These are phyloP conservation scores for Calycina marina DNA, from an alignment of 2,329 filamentous ascomycete genomes.

Conservation along the genomic window DNA sequence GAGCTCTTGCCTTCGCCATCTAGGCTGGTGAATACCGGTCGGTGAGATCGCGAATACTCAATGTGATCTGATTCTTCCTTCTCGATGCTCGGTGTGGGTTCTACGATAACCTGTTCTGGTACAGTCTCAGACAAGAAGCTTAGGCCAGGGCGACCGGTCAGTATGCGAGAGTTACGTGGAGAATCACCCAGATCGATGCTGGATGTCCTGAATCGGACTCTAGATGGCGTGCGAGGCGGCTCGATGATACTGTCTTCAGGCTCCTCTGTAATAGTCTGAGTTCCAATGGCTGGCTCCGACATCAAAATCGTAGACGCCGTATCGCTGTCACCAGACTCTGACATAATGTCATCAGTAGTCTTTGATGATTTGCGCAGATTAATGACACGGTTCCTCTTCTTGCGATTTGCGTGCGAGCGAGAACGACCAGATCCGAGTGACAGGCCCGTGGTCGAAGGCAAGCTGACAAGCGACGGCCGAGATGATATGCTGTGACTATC, in stretches of 20 bases:
- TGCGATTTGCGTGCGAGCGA: constrained; percentile 49
- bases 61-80: constrained; percentile 7
- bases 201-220: constrained; percentile 21
- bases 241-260: constrained; percentile 39
- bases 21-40: constrained; percentile 8
- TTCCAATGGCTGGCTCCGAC: constrained; percentile 43
- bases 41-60: constrained; percentile 9
- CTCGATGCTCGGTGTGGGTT: constrained; percentile 7
- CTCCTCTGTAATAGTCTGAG: constrained; percentile 45
- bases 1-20: constrained; percentile 10
- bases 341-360: constrained; percentile 31
- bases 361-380: constrained; percentile 52
- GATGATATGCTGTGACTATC: constrained; percentile 47
- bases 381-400: constrained; percentile 73
- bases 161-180: constrained; percentile 17
- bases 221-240: constrained; percentile 32
- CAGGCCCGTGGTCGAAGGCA: constrained; percentile 47
- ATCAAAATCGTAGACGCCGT: constrained; percentile 41
- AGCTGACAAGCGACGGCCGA: constrained; percentile 49
- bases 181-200: constrained; percentile 25
- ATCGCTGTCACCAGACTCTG: constrained; percentile 32
- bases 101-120: constrained; percentile 11
- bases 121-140: constrained; percentile 6
- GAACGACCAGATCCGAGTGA: constrained; percentile 45
- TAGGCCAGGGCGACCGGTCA: constrained; percentile 8